These are phyloP conservation scores for Brettanomyces bruxellensis DNA, from an alignment of 805 yeast genomes.

Conservation along the genomic window DNA sequence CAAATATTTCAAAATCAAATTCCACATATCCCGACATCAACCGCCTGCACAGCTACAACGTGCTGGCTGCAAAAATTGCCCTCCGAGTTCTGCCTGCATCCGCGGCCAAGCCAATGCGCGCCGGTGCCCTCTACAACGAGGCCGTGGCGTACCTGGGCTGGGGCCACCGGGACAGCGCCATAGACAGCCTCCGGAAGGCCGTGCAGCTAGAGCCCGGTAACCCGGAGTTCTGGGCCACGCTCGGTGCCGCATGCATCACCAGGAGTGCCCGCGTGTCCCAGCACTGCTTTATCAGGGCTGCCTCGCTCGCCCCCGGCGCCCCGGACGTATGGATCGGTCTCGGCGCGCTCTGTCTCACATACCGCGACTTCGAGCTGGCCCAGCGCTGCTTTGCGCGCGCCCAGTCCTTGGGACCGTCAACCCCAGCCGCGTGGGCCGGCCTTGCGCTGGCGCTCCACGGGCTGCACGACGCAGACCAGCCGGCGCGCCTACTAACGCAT, in stretches of 20 bases:
- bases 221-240: constrained; percentile 68
- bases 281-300: constrained; percentile 85
- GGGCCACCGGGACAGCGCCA: constrained; percentile 41
- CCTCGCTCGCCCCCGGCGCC: constrained; percentile 59
- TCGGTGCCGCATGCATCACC: constrained; percentile 68
- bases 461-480: constrained; percentile 38
- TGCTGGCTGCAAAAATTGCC: constrained; percentile 41
- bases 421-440: constrained; percentile 75
- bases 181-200: constrained; percentile 53
- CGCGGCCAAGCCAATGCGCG: constrained; percentile 38
- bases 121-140: constrained; percentile 55
- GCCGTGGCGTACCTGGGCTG: constrained; percentile 57
- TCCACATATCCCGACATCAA: constrained; percentile 8
- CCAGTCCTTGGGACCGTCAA: constrained; percentile 75
- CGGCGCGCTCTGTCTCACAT: constrained; percentile 64
- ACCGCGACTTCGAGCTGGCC: constrained; percentile 66
- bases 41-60: constrained; percentile 22
- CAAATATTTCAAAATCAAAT: neutral
- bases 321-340: constrained; percentile 71
- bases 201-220: constrained; percentile 64
- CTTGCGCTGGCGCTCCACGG: constrained; percentile 57
- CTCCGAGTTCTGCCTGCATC: constrained; percentile 27
- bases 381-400: constrained; percentile 62
- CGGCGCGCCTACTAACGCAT: constrained; percentile 61
- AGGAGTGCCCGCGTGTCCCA: constrained; percentile 70